Percentiles rank a stretch among this genome's conserved stretches.
Conservation (phyloP, 75 land plant genomes). For the Picea glauca region DNA sequence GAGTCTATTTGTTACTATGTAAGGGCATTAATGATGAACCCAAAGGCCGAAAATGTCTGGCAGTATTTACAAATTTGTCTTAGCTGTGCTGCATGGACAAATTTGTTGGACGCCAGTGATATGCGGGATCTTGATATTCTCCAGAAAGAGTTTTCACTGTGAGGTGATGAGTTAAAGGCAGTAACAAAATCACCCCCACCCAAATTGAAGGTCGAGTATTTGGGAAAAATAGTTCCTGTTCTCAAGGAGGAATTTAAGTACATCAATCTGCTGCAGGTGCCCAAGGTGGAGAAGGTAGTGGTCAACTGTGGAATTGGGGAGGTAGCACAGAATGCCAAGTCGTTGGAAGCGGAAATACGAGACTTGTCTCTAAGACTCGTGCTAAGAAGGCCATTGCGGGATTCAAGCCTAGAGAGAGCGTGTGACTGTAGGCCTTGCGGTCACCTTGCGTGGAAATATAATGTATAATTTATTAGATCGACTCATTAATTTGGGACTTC, state of each 20-base stretch:
- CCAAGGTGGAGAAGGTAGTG: slow-evolving; percentile 75
- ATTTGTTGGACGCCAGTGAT: too few relatives aligned
- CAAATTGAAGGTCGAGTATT: slow-evolving; percentile 62
- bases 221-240: slow-evolving; percentile 68
- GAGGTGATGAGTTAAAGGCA: too few relatives aligned
- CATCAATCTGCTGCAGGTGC: slow-evolving; percentile 34
- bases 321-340: slow-evolving; percentile 79
- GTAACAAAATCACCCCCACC: slow-evolving; percentile 7
- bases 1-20: too few relatives aligned
- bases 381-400: slow-evolving; percentile 76
- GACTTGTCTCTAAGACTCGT: slow-evolving; percentile 69
- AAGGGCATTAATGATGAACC: too few relatives aligned
- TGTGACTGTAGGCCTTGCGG: slow-evolving; percentile 68
- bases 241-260: slow-evolving; percentile 77
- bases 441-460: slow-evolving; percentile 79
- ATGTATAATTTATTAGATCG: slow-evolving; percentile 94
- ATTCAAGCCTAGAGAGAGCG: slow-evolving; percentile 81
- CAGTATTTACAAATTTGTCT: too few relatives aligned
- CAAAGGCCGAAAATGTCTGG: too few relatives aligned
- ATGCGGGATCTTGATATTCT: too few relatives aligned
- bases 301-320: slow-evolving; percentile 95
- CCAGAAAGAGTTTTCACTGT: too few relatives aligned
- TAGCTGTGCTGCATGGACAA: too few relatives aligned
- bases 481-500: slow-evolving; percentile 82
- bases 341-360: slow-evolving; percentile 67